Conservation (phyloP, 2,329 filamentous ascomycete genomes). For the Ophiostoma pallidulum region DNA sequence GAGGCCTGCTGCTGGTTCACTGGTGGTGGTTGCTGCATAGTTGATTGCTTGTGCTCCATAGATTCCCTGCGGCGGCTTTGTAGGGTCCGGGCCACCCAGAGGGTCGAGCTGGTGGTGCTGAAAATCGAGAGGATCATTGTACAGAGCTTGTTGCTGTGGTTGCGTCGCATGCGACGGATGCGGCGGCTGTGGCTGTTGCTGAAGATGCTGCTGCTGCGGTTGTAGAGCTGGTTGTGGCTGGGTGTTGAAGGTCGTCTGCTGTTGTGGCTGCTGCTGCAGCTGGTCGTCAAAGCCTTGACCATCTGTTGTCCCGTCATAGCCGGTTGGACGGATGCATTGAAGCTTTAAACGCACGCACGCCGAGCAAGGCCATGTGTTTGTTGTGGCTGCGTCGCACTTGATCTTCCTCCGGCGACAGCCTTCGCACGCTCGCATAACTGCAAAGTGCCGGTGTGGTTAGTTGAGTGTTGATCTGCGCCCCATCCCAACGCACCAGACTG, state of each 20-base stretch:
- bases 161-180: slow-evolving; percentile 31
- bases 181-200: slow-evolving; percentile 20
- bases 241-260: slow-evolving; percentile 36
- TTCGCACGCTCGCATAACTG: slow-evolving; percentile 95
- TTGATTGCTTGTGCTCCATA: slow-evolving; percentile 37
- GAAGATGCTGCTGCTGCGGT: slow-evolving; percentile 20
- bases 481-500: background rate
- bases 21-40: slow-evolving; percentile 30
- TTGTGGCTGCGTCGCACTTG: slow-evolving; percentile 94
- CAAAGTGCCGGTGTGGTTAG: background rate
- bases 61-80: slow-evolving; percentile 32
- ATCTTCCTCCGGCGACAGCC: slow-evolving; percentile 93
- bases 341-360: slow-evolving; percentile 88
- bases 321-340: slow-evolving; percentile 82
- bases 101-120: slow-evolving; percentile 11
- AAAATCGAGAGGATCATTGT: slow-evolving; percentile 23
- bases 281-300: slow-evolving; percentile 43
- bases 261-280: slow-evolving; percentile 35
- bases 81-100: background rate
- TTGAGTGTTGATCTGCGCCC: background rate
- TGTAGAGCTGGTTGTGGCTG: slow-evolving; percentile 40
- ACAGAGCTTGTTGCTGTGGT: slow-evolving; percentile 26
- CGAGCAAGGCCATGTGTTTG: slow-evolving; percentile 94
- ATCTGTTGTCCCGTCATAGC: slow-evolving; percentile 56
- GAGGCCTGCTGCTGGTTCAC: slow-evolving; percentile 27